Evolutionary conservation across 1,284 basidiomycete species (phyloP), one percentile per base, ranked within the genome.

Genomic region (Sphagnurus paluster): DNA sequence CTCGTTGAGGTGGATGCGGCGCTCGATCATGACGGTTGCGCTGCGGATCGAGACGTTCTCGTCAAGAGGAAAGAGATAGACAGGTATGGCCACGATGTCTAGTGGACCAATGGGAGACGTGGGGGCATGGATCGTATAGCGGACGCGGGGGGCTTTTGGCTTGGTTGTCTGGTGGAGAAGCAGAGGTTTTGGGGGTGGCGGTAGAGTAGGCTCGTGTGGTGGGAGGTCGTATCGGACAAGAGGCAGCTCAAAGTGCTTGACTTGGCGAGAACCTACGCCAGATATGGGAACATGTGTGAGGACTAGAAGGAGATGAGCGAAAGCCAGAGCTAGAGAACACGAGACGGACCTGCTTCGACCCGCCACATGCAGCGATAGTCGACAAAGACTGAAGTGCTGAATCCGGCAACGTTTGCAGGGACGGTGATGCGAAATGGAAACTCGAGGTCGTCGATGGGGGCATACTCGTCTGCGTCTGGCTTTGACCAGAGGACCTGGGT

Each of bases 311-410:
- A 44, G 38, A 23, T 40, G 44, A 54, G 24, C 54, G 58, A 46
- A 50, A 49, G 5, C 44, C 46, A 41, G 13, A 41, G 20, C 16
- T 43, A 34, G 39, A 46, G 35, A 56, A 52, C 46, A 30, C 11
- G 28, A 45, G 14, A 74, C 84, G 58, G 54, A 84, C 89, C 76
- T 51, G 87, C 89, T 70, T 93, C 90, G 48, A 93, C 70, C 43
- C 86, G 75, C 90, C 90, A 93, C 60, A 80, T 80, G 59, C 86
- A 81, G 35, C 83, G 75, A 63, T 90, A 91, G 58, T 85, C 85
- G 55, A 86, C 84, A 57, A 83, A 89, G 48, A 82, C 76, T 19
- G 80, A 77, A 38, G 81, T 82, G 61, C 84, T 87, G 59, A 80
- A 80, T 16, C 86, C 87, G n/a, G 74, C 67, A 26, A 77, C 71